Base-by-base conservation (phyloP, 805 yeast species). In the Kazachstania taianensis region DNA sequence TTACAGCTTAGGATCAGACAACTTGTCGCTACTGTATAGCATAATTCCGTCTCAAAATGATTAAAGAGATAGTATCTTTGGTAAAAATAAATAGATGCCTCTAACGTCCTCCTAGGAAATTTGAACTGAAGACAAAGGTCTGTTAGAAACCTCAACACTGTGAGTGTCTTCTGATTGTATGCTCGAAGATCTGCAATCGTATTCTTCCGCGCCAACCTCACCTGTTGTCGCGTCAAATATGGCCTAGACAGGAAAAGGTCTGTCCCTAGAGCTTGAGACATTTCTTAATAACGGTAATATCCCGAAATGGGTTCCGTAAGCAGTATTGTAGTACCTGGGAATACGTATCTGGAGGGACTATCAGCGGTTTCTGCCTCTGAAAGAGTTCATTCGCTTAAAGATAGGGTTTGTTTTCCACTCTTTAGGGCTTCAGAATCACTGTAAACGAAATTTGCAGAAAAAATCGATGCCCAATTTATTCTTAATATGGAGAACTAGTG, bases 41-140 rank as follows among this genome's bases (percentile, higher is more conserved):
- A 73, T 36, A 69, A 65, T 15, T 62, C 63, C 9, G 68, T 65
- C 39, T 70, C 75, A 48, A 78, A 78, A 41, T 61, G 59, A 50
- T 81, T 80, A 55, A 78, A 75, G 12, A 85, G 62, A 48, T 72
- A 77, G 48, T 69, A 80, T 33, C 85, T 62, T 46, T 85, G 94
- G 50, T 77, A 80, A 44, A 76, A 76, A 42, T 74, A 70, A 73
- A 81, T 74, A 3, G 92, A 69, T 7, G 82, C 70, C 41, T 78
- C 79, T 31, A 85, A 59, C 2, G 83, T 77, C 33, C 78, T 65
- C 15, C 80, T 61, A 0, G 95, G 95, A 41, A 80, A 72, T 49
- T 75, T 76, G 49, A 81, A 55, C 2, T 61, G 55, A 20, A 66
- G 65, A 20, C 75, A 66, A 3, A 79, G 53, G 40, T 70, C 73